A percentile compares a stretch with the other conserved stretches of the same genome.
phyloP scores from a whole-genome alignment of 75 land plant genomes.

The Larix kaempferi region DNA sequence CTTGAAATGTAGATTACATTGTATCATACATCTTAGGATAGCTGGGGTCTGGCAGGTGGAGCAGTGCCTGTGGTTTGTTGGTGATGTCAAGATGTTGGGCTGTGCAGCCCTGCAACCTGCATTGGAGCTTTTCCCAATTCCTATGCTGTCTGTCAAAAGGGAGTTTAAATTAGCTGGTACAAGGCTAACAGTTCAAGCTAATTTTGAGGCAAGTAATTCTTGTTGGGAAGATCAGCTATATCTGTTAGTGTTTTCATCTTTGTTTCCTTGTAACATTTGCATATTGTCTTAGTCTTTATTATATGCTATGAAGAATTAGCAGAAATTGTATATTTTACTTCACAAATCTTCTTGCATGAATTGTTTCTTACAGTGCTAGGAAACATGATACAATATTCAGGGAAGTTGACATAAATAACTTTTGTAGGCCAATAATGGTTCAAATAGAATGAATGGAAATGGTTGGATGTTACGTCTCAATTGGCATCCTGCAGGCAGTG shows the following conservation, averaged over 20 bases:
- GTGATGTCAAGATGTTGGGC: slow-evolving; percentile 17
- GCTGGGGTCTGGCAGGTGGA: slow-evolving; percentile 26
- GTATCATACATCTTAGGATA: slow-evolving; percentile 16
- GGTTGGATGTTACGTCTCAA: slow-evolving; percentile 20
- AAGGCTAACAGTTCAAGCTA: slow-evolving; percentile 15
- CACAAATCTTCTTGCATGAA: not conserved
- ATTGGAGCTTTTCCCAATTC: slow-evolving; percentile 29
- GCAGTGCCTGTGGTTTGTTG: slow-evolving; percentile 12
- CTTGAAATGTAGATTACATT: not conserved
- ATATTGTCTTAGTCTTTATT: not conserved
- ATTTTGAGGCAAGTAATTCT: slow-evolving; percentile 18
- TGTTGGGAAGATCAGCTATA: not conserved
- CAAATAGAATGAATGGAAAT: slow-evolving; percentile 4
- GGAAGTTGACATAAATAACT: not conserved
- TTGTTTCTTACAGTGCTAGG: not conserved
- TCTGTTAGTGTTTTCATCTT: not conserved
- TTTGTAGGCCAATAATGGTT: slow-evolving; percentile 5
- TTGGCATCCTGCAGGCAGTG: slow-evolving; percentile 24
- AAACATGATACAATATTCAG: too few species aligned
- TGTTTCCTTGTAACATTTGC: not conserved
- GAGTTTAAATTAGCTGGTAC: slow-evolving; percentile 21
- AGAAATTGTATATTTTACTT: not conserved
- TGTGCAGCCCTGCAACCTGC: slow-evolving; percentile 36
- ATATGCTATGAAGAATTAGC: not conserved
- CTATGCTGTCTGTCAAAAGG: slow-evolving; percentile 16